phyloP scores from a whole-genome alignment of 805 yeast genomes.

The Saturnispora silvae region DNA sequence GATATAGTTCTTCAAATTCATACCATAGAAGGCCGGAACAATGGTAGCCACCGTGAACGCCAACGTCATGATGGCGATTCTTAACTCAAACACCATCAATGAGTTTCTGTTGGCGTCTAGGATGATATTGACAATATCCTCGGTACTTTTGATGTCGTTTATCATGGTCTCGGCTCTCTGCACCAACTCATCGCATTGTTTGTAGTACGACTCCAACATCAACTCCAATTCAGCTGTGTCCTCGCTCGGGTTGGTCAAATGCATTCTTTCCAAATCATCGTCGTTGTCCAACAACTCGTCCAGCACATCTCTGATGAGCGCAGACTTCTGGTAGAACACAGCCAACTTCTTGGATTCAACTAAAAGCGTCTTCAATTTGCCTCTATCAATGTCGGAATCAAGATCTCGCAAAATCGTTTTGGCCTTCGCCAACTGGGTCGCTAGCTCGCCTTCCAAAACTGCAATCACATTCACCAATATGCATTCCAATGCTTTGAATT shows the following conservation, averaged over 20 bases:
- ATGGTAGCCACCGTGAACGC: slow-evolving; percentile 81
- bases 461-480: slow-evolving; percentile 75
- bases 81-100: slow-evolving; percentile 75
- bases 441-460: slow-evolving; percentile 65
- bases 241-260: slow-evolving; percentile 38
- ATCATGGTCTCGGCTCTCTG: slow-evolving; percentile 80
- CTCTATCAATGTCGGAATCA: slow-evolving; percentile 73
- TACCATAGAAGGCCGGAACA: slow-evolving; percentile 82
- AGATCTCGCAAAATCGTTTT: slow-evolving; percentile 55
- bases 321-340: slow-evolving; percentile 63
- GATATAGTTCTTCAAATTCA: slow-evolving; percentile 70
- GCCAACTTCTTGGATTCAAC: slow-evolving; percentile 63
- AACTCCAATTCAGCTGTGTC: slow-evolving; percentile 67
- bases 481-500: slow-evolving; percentile 74
- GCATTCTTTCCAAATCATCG: slow-evolving; percentile 76
- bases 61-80: slow-evolving; percentile 71
- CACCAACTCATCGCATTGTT: slow-evolving; percentile 86
- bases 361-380: slow-evolving; percentile 59
- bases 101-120: slow-evolving; percentile 87
- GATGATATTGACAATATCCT: slow-evolving; percentile 85
- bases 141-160: slow-evolving; percentile 80
- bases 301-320: slow-evolving; percentile 66
- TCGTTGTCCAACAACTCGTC: slow-evolving; percentile 81
- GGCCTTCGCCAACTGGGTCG: slow-evolving; percentile 45
- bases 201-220: slow-evolving; percentile 79